Conservation (phyloP, 768 basidiomycete genomes). For the Megacollybia marginata region DNA sequence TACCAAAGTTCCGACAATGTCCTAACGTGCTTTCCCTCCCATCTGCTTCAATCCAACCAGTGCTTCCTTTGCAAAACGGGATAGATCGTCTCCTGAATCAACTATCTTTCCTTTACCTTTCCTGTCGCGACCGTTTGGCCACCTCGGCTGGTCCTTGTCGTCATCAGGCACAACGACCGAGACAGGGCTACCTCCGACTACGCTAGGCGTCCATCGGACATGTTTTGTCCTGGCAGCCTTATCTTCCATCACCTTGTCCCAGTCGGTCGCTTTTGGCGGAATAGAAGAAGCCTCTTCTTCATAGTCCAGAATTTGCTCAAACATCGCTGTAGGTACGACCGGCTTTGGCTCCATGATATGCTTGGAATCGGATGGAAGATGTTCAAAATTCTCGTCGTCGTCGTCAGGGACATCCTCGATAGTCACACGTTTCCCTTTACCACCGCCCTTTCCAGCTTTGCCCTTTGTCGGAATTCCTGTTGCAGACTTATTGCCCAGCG, state of each 20-base stretch:
- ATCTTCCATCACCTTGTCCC: conserved; percentile 3
- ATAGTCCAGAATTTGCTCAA: conserved; percentile 29
- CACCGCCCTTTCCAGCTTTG: not conserved
- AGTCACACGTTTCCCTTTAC: conserved; percentile 16
- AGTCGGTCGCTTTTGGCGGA: not conserved
- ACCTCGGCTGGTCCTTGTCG: not conserved
- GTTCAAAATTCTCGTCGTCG: conserved; percentile 31
- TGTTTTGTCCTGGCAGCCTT: conserved; percentile 6
- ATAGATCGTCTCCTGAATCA: not conserved
- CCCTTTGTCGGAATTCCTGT: conserved; percentile 18
- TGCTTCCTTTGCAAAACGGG: not conserved
- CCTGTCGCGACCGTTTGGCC: not conserved
- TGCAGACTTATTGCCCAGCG: not conserved
- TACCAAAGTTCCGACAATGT: too few species aligned
- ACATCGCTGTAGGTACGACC: conserved; percentile 29
- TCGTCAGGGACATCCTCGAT: conserved; percentile 41
- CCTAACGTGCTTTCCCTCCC: not conserved
- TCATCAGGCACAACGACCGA: not conserved
- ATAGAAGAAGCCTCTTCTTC: conserved; percentile 12
- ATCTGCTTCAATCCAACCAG: not conserved
- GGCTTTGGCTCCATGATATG: conserved; percentile 34
- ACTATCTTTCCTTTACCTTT: not conserved
- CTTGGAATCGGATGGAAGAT: conserved; percentile 6
- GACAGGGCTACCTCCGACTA: not conserved
- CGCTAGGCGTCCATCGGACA: conserved; percentile 11